Evolutionary conservation across 75 land plant genomes (phyloP).

Genomic region (Sequoiadendron giganteum): DNA sequence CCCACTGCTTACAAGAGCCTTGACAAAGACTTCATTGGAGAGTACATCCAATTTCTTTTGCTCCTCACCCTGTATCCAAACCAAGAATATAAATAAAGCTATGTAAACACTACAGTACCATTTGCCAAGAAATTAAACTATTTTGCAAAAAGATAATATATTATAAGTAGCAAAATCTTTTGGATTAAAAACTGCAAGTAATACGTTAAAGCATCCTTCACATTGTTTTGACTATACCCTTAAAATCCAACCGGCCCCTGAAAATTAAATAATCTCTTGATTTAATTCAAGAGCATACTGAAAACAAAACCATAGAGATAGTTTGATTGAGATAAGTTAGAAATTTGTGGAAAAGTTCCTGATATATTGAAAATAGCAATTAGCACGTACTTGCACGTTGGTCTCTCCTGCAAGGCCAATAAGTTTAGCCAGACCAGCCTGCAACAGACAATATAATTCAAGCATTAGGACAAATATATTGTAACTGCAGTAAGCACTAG

Average conservation of each 20-base stretch:
- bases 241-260: background rate
- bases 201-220: background rate
- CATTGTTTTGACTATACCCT: background rate
- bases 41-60: conserved; percentile 97
- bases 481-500: background rate
- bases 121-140: background rate
- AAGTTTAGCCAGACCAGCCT: conserved; percentile 98
- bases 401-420: conserved; percentile 98
- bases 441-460: conserved; percentile 17
- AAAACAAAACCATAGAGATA: background rate
- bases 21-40: conserved; percentile 94
- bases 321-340: background rate
- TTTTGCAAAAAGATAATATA: background rate
- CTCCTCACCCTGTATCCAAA: conserved; percentile 78
- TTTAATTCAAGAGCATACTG: background rate
- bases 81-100: background rate
- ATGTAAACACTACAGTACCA: background rate
- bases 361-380: background rate
- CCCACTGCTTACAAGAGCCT: conserved; percentile 88
- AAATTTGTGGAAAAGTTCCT: background rate
- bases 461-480: background rate
- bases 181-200: background rate
- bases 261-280: background rate
- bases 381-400: conserved; percentile 70
- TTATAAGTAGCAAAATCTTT: background rate